These are phyloP conservation scores for Plasmodium gallinaceum DNA, from an alignment of 169 alveolate species.

Conservation along the genomic window DNA sequence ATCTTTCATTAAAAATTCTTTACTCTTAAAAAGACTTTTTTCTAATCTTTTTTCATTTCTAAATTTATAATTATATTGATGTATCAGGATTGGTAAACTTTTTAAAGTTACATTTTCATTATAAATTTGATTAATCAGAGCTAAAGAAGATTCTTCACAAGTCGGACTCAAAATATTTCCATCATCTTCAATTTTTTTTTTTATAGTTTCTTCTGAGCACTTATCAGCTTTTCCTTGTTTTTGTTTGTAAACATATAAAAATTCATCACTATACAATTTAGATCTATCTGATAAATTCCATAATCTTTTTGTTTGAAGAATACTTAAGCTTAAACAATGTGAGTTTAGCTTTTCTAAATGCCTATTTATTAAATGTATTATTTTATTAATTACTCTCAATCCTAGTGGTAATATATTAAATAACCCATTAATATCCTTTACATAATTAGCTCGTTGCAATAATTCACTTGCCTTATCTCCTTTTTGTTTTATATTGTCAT, in stretches of 20 bases:
- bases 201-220: not conserved
- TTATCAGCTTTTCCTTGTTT: slow-evolving; percentile 33
- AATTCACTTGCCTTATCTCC: slow-evolving; percentile 72
- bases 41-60: slow-evolving; percentile 68
- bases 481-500: slow-evolving; percentile 27
- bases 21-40: slow-evolving; percentile 55
- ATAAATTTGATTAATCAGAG: slow-evolving; percentile 36
- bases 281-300: slow-evolving; percentile 66
- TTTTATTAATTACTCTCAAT: slow-evolving; percentile 32
- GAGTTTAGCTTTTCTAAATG: slow-evolving; percentile 46
- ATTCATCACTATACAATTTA: slow-evolving; percentile 59
- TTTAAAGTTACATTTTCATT: slow-evolving; percentile 39
- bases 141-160: slow-evolving; percentile 54
- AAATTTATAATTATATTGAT: slow-evolving; percentile 57
- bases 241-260: slow-evolving; percentile 62
- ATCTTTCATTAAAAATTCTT: slow-evolving; percentile 69
- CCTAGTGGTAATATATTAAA: slow-evolving; percentile 59
- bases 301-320: slow-evolving; percentile 58
- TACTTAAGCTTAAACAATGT: slow-evolving; percentile 31
- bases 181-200: slow-evolving; percentile 63
- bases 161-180: slow-evolving; percentile 65
- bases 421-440: slow-evolving; percentile 45
- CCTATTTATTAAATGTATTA: slow-evolving; percentile 17
- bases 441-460: slow-evolving; percentile 46
- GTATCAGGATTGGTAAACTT: slow-evolving; percentile 41